A percentile compares a stretch with the other conserved stretches of the same genome.
Conservation (phyloP, 805 yeast genomes). For the Nematodospora valgi region DNA sequence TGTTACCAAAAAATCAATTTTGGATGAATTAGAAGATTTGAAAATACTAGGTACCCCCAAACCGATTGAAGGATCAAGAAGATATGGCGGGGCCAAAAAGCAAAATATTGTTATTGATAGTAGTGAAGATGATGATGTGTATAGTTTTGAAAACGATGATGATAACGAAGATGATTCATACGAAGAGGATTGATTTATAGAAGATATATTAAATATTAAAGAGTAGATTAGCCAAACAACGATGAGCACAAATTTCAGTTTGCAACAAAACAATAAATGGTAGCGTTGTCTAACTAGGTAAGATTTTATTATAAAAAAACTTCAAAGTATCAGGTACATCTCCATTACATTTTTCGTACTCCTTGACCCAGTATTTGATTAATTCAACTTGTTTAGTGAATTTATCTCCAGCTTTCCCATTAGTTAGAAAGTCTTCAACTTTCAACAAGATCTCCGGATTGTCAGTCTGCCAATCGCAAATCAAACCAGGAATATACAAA, state of each 20-base stretch:
- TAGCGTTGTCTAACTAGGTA: no score
- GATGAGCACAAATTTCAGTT: not conserved
- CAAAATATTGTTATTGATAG: conserved; percentile 14
- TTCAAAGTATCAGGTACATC: not conserved
- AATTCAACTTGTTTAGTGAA: not conserved
- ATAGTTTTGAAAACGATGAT: conserved; percentile 11
- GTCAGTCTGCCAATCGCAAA: conserved; percentile 1
- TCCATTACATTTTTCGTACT: not conserved
- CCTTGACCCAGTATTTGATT: conserved; percentile 1
- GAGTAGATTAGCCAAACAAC: not conserved
- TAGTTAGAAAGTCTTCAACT: not conserved
- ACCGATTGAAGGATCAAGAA: conserved; percentile 1
- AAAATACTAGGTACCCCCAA: conserved; percentile 10
- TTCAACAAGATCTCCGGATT: not conserved
- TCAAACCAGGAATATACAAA: not conserved
- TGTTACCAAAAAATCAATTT: conserved; percentile 7
- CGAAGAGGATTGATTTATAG: conserved; percentile 5
- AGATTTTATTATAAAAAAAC: not conserved
- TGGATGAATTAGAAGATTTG: conserved; percentile 25
- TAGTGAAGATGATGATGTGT: conserved; percentile 17
- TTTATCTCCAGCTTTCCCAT: not conserved
- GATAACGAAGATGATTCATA: conserved; percentile 11
- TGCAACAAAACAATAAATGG: no score
- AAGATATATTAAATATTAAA: not conserved
- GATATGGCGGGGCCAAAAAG: conserved; percentile 10